Conservation (phyloP, 176 grass and related monocot genomes). For the Panicum miliaceum region DNA sequence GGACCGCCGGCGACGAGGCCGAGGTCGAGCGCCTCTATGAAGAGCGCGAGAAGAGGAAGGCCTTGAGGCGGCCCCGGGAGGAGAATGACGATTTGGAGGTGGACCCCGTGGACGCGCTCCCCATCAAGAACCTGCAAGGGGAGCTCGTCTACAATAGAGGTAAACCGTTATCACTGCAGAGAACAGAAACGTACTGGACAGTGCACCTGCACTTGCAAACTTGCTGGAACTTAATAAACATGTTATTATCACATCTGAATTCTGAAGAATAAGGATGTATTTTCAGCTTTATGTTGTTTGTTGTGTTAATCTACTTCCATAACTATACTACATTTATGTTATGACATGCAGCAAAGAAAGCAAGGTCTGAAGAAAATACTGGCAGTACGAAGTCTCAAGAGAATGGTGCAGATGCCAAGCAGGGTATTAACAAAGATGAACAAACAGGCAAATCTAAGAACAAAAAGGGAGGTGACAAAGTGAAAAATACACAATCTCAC, state of each 20-base stretch:
- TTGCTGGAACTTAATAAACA: not conserved
- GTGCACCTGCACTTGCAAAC: not conserved
- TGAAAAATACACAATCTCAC: constrained; percentile 48
- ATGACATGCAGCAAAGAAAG: constrained; percentile 60
- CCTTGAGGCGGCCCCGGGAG: constrained; percentile 24
- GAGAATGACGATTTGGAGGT: constrained; percentile 60
- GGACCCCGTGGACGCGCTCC: constrained; percentile 81
- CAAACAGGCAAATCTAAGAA: constrained; percentile 53
- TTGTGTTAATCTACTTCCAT: not conserved
- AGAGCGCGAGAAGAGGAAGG: constrained; percentile 63
- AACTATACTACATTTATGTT: constrained; percentile 5
- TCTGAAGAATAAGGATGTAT: not conserved
- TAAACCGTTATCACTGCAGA: not conserved
- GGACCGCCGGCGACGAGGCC: constrained; percentile 64
- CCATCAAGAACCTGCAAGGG: constrained; percentile 78
- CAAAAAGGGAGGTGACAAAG: constrained; percentile 67
- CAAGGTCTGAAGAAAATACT: constrained; percentile 46
- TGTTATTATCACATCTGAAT: not conserved
- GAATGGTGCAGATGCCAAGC: constrained; percentile 42
- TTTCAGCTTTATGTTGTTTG: not conserved
- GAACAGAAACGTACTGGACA: not conserved
- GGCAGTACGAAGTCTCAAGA: constrained; percentile 41
- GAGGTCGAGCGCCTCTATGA: constrained; percentile 87
- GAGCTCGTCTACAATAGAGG: constrained; percentile 73
- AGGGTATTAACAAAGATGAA: constrained; percentile 53